Evolutionary conservation across 2,329 filamentous ascomycete genomes (phyloP).

Genomic region (Dothideomycetes sp.): DNA sequence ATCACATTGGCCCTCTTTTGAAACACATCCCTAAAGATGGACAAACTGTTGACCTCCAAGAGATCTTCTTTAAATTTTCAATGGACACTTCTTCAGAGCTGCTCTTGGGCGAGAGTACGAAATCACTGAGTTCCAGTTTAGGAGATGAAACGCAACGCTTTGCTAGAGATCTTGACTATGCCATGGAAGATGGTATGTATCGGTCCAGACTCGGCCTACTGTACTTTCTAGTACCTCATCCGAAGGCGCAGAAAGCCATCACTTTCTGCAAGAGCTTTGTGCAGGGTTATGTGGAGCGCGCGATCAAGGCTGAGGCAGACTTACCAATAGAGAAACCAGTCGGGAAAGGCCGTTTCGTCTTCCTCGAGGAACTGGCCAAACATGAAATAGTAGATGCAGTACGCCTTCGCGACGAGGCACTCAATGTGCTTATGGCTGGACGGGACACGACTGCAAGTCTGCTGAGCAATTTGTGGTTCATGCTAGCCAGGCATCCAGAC

Average conservation of each 20-base stretch:
- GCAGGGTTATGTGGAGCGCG: slow-evolving; percentile 16
- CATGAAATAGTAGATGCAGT: slow-evolving; percentile 37
- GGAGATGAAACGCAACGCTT: slow-evolving; percentile 14
- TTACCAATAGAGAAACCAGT: slow-evolving; percentile 13
- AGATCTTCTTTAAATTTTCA: slow-evolving; percentile 54
- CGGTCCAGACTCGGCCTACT: slow-evolving; percentile 13
- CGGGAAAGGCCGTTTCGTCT: slow-evolving; percentile 39
- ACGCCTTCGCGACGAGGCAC: slow-evolving; percentile 31
- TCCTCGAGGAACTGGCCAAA: slow-evolving; percentile 48
- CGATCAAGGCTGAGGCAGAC: slow-evolving; percentile 12
- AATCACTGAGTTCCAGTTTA: slow-evolving; percentile 16
- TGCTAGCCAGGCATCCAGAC: slow-evolving; percentile 17
- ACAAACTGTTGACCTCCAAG: slow-evolving; percentile 49
- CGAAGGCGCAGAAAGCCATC: slow-evolving; percentile 13
- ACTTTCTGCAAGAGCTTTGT: slow-evolving; percentile 12
- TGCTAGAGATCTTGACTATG: slow-evolving; percentile 15
- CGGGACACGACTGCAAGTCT: slow-evolving; percentile 43
- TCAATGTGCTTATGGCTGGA: slow-evolving; percentile 43
- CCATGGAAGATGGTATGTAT: slow-evolving; percentile 13
- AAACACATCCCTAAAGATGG: slow-evolving; percentile 48
- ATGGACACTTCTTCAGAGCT: slow-evolving; percentile 59
- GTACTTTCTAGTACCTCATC: slow-evolving; percentile 10
- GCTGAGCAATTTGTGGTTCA: slow-evolving; percentile 34
- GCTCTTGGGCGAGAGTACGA: slow-evolving; percentile 45
- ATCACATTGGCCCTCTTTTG: slow-evolving; percentile 50